phyloP scores from a whole-genome alignment of 225 moss, liverwort and hornwort genomes.

The Ulota crispa region DNA sequence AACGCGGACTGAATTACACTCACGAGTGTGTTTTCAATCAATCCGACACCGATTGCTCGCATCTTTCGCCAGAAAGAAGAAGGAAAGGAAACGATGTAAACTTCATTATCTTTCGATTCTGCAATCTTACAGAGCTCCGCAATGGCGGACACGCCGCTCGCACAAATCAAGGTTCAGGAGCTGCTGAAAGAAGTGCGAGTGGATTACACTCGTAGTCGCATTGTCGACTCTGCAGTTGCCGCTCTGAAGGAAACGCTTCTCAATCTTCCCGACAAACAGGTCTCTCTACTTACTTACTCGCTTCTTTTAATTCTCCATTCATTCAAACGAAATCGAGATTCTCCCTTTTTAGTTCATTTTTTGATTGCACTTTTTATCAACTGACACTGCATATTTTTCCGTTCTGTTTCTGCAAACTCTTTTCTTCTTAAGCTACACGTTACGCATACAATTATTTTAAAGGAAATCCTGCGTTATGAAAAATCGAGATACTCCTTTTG shows the following conservation, averaged over 20 bases:
- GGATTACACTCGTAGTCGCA: constrained; percentile 54
- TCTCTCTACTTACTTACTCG: constrained; percentile 17
- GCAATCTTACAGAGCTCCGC: neutral
- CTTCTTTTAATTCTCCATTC: neutral
- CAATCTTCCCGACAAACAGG: constrained; percentile 52
- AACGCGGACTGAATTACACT: neutral
- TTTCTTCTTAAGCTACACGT: too few relatives aligned
- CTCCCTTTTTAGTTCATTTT: neutral
- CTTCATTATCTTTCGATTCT: neutral
- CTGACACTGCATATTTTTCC: neutral
- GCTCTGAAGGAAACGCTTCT: constrained; percentile 33
- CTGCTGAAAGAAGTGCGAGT: constrained; percentile 88
- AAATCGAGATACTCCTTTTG: neutral
- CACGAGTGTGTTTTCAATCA: neutral
- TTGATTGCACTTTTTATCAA: neutral
- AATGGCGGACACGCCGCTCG: constrained; percentile 59
- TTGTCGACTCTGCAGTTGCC: constrained; percentile 53
- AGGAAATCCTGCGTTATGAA: too few relatives aligned
- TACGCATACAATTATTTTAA: too few relatives aligned
- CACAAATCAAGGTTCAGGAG: constrained; percentile 76
- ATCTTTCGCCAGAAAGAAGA: neutral
- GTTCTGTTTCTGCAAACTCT: neutral
- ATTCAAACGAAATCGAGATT: neutral
- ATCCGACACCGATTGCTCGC: neutral
- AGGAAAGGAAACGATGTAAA: neutral